A percentile compares a stretch with the other conserved stretches of the same genome.
Conservation (phyloP, 2,329 filamentous ascomycete genomes). For the Claviceps quebecensis region DNA sequence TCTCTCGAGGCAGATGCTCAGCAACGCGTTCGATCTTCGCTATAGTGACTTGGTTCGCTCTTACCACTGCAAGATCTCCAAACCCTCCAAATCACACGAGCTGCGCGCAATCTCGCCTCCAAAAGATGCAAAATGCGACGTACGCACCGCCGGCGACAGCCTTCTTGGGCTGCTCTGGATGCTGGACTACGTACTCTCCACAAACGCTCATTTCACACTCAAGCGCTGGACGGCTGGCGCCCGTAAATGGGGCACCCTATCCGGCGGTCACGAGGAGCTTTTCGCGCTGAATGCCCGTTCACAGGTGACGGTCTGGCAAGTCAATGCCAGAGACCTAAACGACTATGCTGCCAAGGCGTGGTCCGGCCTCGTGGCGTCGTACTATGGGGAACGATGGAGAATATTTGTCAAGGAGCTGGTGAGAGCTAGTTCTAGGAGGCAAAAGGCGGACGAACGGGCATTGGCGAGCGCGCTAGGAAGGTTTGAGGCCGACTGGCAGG, state of each 20-base stretch:
- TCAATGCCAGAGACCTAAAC: constrained; percentile 17
- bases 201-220: constrained; percentile 28
- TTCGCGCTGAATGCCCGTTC: constrained; percentile 33
- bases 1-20: constrained; percentile 32
- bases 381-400: constrained; percentile 32
- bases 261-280: constrained; percentile 15
- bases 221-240: constrained; percentile 27
- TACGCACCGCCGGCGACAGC: constrained; percentile 11
- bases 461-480: background rate
- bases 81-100: constrained; percentile 4
- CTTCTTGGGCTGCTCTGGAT: constrained; percentile 21
- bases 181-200: constrained; percentile 27
- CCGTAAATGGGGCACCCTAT: constrained; percentile 12
- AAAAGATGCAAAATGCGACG: background rate
- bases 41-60: constrained; percentile 23
- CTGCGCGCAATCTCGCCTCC: constrained; percentile 8
- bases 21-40: constrained; percentile 28
- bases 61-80: constrained; percentile 12
- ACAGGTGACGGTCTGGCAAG: constrained; percentile 35
- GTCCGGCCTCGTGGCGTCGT: constrained; percentile 30
- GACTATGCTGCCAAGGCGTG: constrained; percentile 37
- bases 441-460: background rate
- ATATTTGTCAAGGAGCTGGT: constrained; percentile 28
- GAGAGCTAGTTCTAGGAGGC: background rate
- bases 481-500: constrained; percentile 5